Evolutionary conservation across 2,329 filamentous ascomycete genomes (phyloP), one percentile per base, ranked within the genome.

Genomic region (Trichoderma semiorbis): DNA sequence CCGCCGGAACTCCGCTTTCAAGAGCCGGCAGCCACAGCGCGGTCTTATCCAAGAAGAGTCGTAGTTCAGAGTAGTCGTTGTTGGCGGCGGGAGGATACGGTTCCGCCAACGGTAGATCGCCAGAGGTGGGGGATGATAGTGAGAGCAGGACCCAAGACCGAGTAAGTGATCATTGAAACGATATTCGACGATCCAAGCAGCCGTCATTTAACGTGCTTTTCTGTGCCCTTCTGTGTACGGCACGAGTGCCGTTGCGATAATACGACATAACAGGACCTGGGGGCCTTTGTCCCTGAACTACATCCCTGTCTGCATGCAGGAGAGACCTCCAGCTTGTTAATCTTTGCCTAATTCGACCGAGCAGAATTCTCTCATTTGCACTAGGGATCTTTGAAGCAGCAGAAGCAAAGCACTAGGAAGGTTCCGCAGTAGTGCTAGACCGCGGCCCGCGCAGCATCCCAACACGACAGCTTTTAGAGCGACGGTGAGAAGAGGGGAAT

Each of bases 301-400:
- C 14, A 53, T 28, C 67, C 67, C 28, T 69, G 67, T 62, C 67
- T 11, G 4, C 21, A 69, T 69, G 67, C 67, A 69, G 67, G 57
- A 69, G 67, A 61, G 36, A 5, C 24, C 26, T 32, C 32, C 67
- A 61, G 36, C 57, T 61, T 10, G 53, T 55, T 12, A 57, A 67
- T 57, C 43, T 57, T 57, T 34, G 26, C 43, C 62, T 32, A 34
- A 65, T 34, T 4, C 6, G 28, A 34, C 4, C 14, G 47, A 2
- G 30, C 34, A 32, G 26, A 47, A 69, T 60, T 60, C 24, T 47
- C n/a, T 69, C 65, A 60, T 7, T 61, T 60, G 21, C 65, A 34
- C 65, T 36, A 69, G 28, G 55, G 55, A 43, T 60, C 53, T 60
- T 28, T 21, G 1, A 43, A n/a, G 55, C 18, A 28, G 5, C 34